Conservation (phyloP, 805 yeast species). For the Ogataea zsoltii region DNA sequence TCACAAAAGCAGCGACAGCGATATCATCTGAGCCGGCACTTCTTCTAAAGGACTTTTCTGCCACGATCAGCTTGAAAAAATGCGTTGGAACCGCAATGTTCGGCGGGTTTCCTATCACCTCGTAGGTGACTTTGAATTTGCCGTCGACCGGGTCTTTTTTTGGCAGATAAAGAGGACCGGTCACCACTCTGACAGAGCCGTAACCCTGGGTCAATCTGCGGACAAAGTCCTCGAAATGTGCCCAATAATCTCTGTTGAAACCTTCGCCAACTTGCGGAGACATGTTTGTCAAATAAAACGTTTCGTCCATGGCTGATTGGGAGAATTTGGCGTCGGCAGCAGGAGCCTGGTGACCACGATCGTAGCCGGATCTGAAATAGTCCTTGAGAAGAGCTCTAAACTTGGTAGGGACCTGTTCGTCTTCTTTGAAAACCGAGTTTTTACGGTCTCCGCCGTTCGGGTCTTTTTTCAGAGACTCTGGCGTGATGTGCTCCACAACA, state of each 20-base stretch:
- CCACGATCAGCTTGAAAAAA: slow-evolving; percentile 87
- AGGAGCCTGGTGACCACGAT: slow-evolving; percentile 96
- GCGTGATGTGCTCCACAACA: slow-evolving; percentile 83
- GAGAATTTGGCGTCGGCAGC: slow-evolving; percentile 95
- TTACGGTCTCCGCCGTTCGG: slow-evolving; percentile 67
- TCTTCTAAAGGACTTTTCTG: slow-evolving; percentile 55
- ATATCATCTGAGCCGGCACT: slow-evolving; percentile 43
- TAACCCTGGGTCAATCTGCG: slow-evolving; percentile 74
- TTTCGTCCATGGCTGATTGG: slow-evolving; percentile 93
- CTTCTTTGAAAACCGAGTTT: slow-evolving; percentile 83
- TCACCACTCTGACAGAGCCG: slow-evolving; percentile 77
- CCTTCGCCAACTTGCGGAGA: slow-evolving; percentile 98
- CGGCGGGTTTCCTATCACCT: slow-evolving; percentile 96
- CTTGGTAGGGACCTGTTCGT: slow-evolving; percentile 71
- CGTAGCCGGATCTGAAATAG: slow-evolving; percentile 93
- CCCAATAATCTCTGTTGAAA: slow-evolving; percentile 97
- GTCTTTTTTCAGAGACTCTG: slow-evolving; percentile 54
- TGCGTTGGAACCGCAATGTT: slow-evolving; percentile 97
- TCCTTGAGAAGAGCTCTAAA: slow-evolving; percentile 80
- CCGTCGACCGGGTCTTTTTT: slow-evolving; percentile 72
- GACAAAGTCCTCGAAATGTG: slow-evolving; percentile 88
- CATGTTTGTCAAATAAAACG: slow-evolving; percentile 86
- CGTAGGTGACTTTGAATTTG: slow-evolving; percentile 81
- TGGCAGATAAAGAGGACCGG: slow-evolving; percentile 93
- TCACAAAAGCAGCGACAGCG: slow-evolving; percentile 88